Base-by-base conservation (phyloP, 495 filamentous ascomycete species). In the Hypoxylon fuscum region DNA sequence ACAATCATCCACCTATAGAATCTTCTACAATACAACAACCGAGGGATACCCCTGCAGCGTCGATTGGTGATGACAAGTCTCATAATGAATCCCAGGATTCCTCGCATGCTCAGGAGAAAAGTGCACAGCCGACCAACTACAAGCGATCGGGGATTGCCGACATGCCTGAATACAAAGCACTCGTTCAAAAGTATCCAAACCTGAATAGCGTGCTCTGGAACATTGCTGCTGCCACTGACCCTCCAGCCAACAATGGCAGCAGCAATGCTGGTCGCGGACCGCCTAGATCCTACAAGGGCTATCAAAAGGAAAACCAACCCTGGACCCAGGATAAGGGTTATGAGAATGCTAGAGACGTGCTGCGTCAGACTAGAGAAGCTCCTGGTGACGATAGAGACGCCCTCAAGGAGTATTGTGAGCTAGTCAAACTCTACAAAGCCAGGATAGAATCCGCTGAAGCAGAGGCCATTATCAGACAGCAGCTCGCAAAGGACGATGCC, bases 311-410 rank as follows among this genome's bases (percentile, higher is more conserved):
- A 12, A 62, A 59, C 14, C 49, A 72, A 15, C 44, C 56, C 12
- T 71, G 65, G 66, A 59, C 66, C 9, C 59, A 62, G 52, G 70
- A 72, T 35, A 47, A 53, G 2, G 63, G 65, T 9, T 68, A 69
- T 23, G 57, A 65, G 11, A 69, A 71, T 31, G 72, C 57, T 34
- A 41, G 70, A 11, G 27, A 60, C 11, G 56, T 55, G 5, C 57
- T 72, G 2, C 69, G 65, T 32, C 55, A 49, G 23, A 62, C 62
- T 34, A 62, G 64, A 55, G 64, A 63, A 25, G 49, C 60, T 15
- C 67, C 69, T 4, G 66, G 67, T 0, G 58, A 63, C 49, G 63
- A 70, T 72, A 72, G 69, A 34, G 56, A 72, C 59, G 69, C 69
- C 20, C 40, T 72, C 21, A 60, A 41, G 54, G 69, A 72, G 44